phyloP scores from a whole-genome alignment of 495 filamentous ascomycete species.

The Podospora conica region DNA sequence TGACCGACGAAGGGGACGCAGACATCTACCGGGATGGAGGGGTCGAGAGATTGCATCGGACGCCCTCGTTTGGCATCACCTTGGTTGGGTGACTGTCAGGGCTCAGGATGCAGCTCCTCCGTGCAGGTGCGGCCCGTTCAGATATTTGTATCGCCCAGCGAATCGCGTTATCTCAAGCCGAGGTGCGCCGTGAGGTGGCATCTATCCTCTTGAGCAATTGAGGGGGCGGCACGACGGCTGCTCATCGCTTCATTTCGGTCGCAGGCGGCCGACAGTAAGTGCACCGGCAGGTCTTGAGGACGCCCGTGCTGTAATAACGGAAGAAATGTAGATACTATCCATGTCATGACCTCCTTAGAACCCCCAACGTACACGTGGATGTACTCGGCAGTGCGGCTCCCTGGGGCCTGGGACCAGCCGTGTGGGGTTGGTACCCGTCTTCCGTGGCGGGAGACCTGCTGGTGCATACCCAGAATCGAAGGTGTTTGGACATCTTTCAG shows the following conservation, averaged over 20 bases:
- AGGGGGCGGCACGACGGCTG: not conserved
- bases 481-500: too few relatives aligned
- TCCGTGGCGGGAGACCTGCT: not conserved
- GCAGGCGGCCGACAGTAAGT: not conserved
- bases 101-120: conserved; percentile 3
- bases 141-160: not conserved
- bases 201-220: not conserved
- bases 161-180: not conserved
- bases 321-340: too few relatives aligned
- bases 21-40: conserved; percentile 13
- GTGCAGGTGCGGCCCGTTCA: conserved; percentile 10
- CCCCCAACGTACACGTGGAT: not conserved
- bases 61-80: conserved; percentile 5
- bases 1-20: not conserved
- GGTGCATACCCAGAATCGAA: too few relatives aligned
- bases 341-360: too few relatives aligned
- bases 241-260: not conserved
- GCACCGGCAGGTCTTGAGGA: not conserved
- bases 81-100: not conserved
- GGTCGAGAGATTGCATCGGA: conserved; percentile 10
- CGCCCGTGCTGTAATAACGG: too few relatives aligned
- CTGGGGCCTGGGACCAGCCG: not conserved
- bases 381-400: not conserved
- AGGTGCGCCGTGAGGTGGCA: not conserved
- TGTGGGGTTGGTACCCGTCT: not conserved